phyloP scores from a whole-genome alignment of 371 early-diverging fungal species.

The Mortierella sp. region DNA sequence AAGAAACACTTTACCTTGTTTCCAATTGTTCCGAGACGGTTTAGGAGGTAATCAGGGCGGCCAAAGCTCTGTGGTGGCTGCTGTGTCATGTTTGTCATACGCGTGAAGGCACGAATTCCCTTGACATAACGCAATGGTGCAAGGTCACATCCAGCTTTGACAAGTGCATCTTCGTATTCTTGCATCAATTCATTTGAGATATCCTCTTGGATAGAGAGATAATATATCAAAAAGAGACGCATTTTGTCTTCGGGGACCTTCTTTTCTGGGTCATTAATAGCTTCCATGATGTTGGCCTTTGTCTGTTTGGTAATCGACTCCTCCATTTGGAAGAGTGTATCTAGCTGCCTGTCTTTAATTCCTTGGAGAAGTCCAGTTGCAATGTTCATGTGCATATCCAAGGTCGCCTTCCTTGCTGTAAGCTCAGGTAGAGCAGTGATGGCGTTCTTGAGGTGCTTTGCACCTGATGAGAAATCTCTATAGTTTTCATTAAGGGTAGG shows the following conservation, averaged over 20 bases:
- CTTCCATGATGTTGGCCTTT: constrained; percentile 85
- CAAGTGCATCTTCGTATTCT: constrained; percentile 85
- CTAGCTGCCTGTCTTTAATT: constrained; percentile 96
- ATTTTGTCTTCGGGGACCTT: constrained; percentile 90
- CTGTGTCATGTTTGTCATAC: constrained; percentile 75
- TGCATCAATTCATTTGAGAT: constrained; percentile 83
- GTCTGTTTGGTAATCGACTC: constrained; percentile 84
- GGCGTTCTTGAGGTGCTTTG: constrained; percentile 91
- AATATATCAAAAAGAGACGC: constrained; percentile 90
- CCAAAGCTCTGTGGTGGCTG: constrained; percentile 64
- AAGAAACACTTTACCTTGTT: constrained; percentile 72
- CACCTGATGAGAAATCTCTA: constrained; percentile 78
- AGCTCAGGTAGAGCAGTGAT: constrained; percentile 96
- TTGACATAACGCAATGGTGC: constrained; percentile 85
- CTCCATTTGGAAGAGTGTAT: constrained; percentile 96
- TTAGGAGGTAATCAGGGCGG: constrained; percentile 71
- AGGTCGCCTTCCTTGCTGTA: constrained; percentile 92
- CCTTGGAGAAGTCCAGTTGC: constrained; percentile 92
- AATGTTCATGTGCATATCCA: constrained; percentile 99
- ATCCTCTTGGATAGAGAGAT: constrained; percentile 81
- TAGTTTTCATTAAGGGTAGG: not conserved
- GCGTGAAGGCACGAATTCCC: constrained; percentile 78
- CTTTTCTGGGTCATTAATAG: constrained; percentile 83
- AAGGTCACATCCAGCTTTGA: constrained; percentile 80
- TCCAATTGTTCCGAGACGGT: constrained; percentile 85